These are phyloP conservation scores for Cyberlindnera samutprakarnensis DNA, from an alignment of 805 yeast species.

Conservation along the genomic window DNA sequence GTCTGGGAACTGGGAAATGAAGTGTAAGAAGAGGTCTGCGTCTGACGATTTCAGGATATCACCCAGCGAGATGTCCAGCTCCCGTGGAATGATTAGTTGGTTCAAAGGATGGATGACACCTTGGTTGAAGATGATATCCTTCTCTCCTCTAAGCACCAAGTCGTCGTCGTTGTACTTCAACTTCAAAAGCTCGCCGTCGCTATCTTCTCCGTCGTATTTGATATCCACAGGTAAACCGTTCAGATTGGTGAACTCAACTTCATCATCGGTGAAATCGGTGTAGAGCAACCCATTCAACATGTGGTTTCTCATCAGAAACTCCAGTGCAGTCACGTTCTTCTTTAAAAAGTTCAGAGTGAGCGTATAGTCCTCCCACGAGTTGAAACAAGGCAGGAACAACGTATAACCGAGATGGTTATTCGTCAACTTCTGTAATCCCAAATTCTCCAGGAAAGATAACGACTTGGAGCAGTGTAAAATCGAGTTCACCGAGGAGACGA, in stretches of 20 bases:
- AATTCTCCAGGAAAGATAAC: slow-evolving; percentile 44
- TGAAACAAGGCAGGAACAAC: slow-evolving; percentile 67
- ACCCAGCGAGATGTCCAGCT: slow-evolving; percentile 41
- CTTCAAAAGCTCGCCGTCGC: slow-evolving; percentile 17
- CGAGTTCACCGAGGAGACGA: slow-evolving; percentile 61
- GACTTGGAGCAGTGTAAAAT: slow-evolving; percentile 59
- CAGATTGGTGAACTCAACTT: slow-evolving; percentile 24
- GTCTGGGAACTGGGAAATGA: slow-evolving; percentile 37
- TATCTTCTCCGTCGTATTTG: slow-evolving; percentile 6
- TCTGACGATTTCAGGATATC: slow-evolving; percentile 54
- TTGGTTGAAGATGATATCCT: slow-evolving; percentile 69
- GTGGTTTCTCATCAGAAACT: slow-evolving; percentile 45
- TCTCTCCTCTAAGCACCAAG: slow-evolving; percentile 26
- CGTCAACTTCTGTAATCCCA: slow-evolving; percentile 43
- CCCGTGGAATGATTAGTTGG: slow-evolving; percentile 48
- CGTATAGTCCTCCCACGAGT: slow-evolving; percentile 61
- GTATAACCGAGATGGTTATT: slow-evolving; percentile 63
- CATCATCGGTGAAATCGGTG: slow-evolving; percentile 42
- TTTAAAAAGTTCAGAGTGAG: slow-evolving; percentile 54
- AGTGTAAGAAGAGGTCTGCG: slow-evolving; percentile 36
- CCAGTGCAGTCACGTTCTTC: slow-evolving; percentile 41
- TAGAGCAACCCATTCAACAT: slow-evolving; percentile 62
- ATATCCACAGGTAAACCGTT: slow-evolving; percentile 21
- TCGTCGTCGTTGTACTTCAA: slow-evolving; percentile 15
- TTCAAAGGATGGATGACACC: slow-evolving; percentile 78